Conservation (phyloP, 768 basidiomycete genomes). For the Omphalotus guepiniiformis region DNA sequence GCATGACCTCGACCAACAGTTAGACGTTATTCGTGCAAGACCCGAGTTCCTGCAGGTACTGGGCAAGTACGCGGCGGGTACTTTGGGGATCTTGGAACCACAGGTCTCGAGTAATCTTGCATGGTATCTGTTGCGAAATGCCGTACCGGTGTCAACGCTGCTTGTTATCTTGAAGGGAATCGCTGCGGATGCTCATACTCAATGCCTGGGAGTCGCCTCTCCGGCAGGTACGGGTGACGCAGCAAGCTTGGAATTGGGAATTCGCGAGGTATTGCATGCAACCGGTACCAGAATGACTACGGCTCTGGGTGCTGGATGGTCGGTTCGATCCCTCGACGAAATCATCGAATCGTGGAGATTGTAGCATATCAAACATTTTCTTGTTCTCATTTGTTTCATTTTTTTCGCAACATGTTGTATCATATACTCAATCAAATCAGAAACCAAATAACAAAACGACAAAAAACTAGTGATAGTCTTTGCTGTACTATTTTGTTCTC, state of each 20-base stretch:
- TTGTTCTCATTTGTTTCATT: neutral
- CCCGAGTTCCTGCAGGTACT: conserved; percentile 42
- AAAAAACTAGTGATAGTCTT: too few relatives aligned
- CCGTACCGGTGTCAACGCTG: conserved; percentile 67
- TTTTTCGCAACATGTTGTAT: too few relatives aligned
- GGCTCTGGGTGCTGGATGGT: conserved; percentile 68
- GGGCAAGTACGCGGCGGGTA: conserved; percentile 56
- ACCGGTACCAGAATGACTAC: conserved; percentile 81
- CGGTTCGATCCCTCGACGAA: conserved; percentile 63
- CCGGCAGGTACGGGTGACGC: conserved; percentile 49
- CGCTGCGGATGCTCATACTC: conserved; percentile 56
- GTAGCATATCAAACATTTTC: conserved; percentile 1
- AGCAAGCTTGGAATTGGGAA: conserved; percentile 40
- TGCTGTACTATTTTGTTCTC: too few relatives aligned
- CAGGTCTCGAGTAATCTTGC: conserved; percentile 35
- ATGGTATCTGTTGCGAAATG: conserved; percentile 70
- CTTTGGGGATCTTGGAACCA: conserved; percentile 17
- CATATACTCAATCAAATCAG: too few relatives aligned
- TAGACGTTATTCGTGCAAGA: conserved; percentile 41
- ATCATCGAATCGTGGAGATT: conserved; percentile 54
- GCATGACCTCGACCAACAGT: conserved; percentile 54
- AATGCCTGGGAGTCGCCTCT: conserved; percentile 44
- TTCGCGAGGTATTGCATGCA: conserved; percentile 82
- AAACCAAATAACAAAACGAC: too few relatives aligned
- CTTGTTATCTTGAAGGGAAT: conserved; percentile 57